Evolutionary conservation across 345 rosid species (phyloP), one percentile per base, ranked within the genome.

Genomic region (Camelina hispida): DNA sequence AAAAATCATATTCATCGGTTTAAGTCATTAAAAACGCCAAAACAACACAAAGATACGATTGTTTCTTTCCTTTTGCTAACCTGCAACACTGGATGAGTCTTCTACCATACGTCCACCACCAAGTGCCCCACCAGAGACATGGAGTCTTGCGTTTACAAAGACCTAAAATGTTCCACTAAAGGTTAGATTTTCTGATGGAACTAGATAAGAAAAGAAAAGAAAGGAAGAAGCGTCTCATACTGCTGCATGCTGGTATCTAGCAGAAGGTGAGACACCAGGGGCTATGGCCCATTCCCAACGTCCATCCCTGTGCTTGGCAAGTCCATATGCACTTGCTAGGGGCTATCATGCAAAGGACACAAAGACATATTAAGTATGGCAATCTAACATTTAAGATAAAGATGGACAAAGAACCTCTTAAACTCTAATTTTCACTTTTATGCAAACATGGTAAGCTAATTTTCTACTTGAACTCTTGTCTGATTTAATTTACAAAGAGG

Each of bases 211-310:
- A 16, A 71, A 48, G 56, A 68, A 4, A 50, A 18, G 20, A 4
- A 37, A 46, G 30, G 65, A 71, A 46, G 28, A 55, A 76, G 23
- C 0, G 78, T 83, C 67, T 75, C 97, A 61, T 82, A 95, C 99
- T 42, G 99, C 97, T 81, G 99, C 99, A 83, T 95, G 99, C 75
- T 95, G 99, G 82, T 95, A 95, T 95, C 99, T 90, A 66, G 98
- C 80, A 61, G 99, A 95, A 51, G 98, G 99, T 17, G 99, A 93
- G 20, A 95, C 97, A 70, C 99, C 98, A 59, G 99, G 99, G 76
- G 98, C 99, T 66, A 95, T 95, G 62, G 99, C 99, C 99, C 99
- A 95, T 81, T 95, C 99, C 99, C 99, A 95, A 66, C 99, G 99
- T 53, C 99, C 99, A 84, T 95, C 99, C 81, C 97, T 89, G 69